These are phyloP conservation scores for Picea abies DNA, from an alignment of 83 land plant species.

Conservation along the genomic window DNA sequence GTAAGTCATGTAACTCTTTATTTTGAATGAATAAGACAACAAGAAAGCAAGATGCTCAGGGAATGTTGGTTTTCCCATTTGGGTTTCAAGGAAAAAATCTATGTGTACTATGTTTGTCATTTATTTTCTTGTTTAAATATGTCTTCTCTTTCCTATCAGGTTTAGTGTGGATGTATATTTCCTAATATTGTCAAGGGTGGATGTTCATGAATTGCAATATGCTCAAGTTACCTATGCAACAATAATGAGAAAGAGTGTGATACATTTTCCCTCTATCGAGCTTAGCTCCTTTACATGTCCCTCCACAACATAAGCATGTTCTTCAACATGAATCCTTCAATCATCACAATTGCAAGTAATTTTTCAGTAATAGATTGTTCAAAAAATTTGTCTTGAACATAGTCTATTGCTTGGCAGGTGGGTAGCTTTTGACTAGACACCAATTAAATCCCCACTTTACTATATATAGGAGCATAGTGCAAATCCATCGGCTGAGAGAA, in stretches of 20 bases:
- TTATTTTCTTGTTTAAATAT: too few species aligned
- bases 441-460: not conserved
- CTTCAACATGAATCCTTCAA: not conserved
- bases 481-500: too few species aligned
- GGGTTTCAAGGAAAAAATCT: too few species aligned
- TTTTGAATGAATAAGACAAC: too few species aligned
- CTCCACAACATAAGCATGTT: not conserved
- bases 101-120: too few species aligned
- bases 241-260: not conserved
- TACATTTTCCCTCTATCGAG: not conserved
- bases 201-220: constrained; percentile 73
- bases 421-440: not conserved
- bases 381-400: not conserved
- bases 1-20: too few species aligned
- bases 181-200: constrained; percentile 57
- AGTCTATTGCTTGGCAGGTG: constrained; percentile 10
- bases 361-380: constrained; percentile 1
- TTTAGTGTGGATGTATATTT: too few species aligned
- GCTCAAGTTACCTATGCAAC: constrained; percentile 16
- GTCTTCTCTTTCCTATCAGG: too few species aligned
- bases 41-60: too few species aligned
- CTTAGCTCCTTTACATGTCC: not conserved
- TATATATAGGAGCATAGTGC: too few species aligned
- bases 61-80: too few species aligned
- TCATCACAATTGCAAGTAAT: not conserved